A percentile compares a stretch with the other conserved stretches of the same genome.
phyloP scores from a whole-genome alignment of 805 yeast species.

The Starmerella floris region DNA sequence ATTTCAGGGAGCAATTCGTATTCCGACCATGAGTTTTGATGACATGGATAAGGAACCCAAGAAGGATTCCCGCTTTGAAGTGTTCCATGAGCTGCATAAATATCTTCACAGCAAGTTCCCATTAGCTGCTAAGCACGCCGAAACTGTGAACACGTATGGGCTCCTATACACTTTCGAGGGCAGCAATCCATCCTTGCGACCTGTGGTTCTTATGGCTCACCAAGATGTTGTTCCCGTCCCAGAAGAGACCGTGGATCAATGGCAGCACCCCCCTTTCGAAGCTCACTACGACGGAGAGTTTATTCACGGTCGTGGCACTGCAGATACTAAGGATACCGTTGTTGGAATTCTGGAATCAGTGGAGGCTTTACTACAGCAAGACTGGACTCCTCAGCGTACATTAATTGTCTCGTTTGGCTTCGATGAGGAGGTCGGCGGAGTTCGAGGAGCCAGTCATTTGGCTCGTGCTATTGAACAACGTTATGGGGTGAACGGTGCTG shows the following conservation, averaged over 20 bases:
- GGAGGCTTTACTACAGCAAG: constrained; percentile 40
- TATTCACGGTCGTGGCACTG: constrained; percentile 66
- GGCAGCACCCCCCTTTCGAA: constrained; percentile 57
- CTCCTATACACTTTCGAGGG: constrained; percentile 59
- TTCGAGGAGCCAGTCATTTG: constrained; percentile 46
- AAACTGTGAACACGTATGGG: constrained; percentile 47
- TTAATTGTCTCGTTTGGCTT: constrained; percentile 57
- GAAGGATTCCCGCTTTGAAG: constrained; percentile 39
- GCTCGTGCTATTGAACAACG: constrained; percentile 35
- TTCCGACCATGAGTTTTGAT: constrained; percentile 56
- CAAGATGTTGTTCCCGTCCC: constrained; percentile 75
- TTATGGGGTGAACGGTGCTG: constrained; percentile 50
- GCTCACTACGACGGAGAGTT: constrained; percentile 54
- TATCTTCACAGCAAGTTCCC: constrained; percentile 43
- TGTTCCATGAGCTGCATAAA: constrained; percentile 35
- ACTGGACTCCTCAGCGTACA: constrained; percentile 48
- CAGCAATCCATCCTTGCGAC: constrained; percentile 38
- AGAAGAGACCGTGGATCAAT: constrained; percentile 37
- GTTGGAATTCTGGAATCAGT: constrained; percentile 54
- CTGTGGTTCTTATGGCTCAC: constrained; percentile 62
- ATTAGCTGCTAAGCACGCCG: constrained; percentile 34
- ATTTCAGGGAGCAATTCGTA: constrained; percentile 42
- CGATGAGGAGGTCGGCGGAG: constrained; percentile 67
- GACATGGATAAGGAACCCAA: constrained; percentile 33
- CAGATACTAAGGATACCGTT: constrained; percentile 63